Evolutionary conservation across 2,329 filamentous ascomycete genomes (phyloP).

Genomic region (Tympanopsis confertula): DNA sequence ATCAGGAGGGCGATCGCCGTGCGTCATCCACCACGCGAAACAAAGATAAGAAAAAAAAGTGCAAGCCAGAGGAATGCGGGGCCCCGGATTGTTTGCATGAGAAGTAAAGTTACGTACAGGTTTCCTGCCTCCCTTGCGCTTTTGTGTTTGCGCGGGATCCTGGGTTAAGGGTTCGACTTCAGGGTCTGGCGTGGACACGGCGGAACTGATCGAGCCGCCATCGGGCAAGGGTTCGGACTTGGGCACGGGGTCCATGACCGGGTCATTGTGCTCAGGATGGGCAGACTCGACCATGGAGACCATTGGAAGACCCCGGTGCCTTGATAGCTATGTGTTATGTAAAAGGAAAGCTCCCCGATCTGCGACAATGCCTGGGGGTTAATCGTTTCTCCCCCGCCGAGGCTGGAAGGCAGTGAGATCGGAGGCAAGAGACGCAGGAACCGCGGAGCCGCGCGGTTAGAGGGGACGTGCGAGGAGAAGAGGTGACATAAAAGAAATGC

Average conservation of each 20-base stretch:
- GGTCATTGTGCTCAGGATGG: slow-evolving; percentile 23
- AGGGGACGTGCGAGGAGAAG: slow-evolving; percentile 21
- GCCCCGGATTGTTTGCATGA: slow-evolving; percentile 12
- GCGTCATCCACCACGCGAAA: neutral
- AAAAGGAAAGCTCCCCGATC: neutral
- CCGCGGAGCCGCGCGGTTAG: slow-evolving; percentile 23
- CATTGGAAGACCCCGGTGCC: slow-evolving; percentile 16
- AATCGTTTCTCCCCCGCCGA: too few species aligned
- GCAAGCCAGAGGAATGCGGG: slow-evolving; percentile 10
- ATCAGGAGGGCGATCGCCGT: neutral
- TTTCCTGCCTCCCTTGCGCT: slow-evolving; percentile 94
- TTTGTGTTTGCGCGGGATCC: slow-evolving; percentile 57
- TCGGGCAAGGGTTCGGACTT: slow-evolving; percentile 26
- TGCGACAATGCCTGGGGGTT: too few species aligned
- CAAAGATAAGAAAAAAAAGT: slow-evolving; percentile 3
- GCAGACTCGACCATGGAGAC: slow-evolving; percentile 28
- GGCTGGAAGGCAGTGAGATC: neutral
- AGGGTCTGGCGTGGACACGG: slow-evolving; percentile 19
- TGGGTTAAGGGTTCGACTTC: slow-evolving; percentile 18
- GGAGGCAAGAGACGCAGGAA: slow-evolving; percentile 14
- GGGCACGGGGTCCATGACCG: slow-evolving; percentile 23
- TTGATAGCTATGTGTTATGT: slow-evolving; percentile 9
- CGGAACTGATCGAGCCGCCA: slow-evolving; percentile 14
- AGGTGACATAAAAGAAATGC: slow-evolving; percentile 3
- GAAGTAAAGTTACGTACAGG: slow-evolving; percentile 56